A percentile compares a stretch with the other conserved stretches of the same genome.
These are phyloP conservation scores for Candida lessepsii DNA, from an alignment of 805 yeast genomes.

Conservation along the genomic window DNA sequence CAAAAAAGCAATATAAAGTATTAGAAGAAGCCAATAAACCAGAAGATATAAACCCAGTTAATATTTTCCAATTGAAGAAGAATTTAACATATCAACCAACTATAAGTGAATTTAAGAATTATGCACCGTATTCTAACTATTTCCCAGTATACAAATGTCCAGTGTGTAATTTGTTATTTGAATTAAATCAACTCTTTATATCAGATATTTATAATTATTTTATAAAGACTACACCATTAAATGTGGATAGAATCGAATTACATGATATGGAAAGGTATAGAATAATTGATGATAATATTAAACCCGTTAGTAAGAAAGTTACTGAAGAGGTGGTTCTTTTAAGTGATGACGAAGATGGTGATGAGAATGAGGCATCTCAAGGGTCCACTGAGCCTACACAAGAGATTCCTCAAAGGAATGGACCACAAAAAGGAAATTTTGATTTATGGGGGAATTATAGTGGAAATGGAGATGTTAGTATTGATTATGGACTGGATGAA, in stretches of 20 bases:
- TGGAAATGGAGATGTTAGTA: too few relatives aligned
- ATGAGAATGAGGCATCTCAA: not conserved
- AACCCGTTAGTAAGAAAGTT: slow-evolving; percentile 9
- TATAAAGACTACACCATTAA: slow-evolving; percentile 37
- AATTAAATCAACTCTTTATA: slow-evolving; percentile 32
- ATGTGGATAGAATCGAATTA: slow-evolving; percentile 34
- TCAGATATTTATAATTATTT: slow-evolving; percentile 42
- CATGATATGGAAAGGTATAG: slow-evolving; percentile 33
- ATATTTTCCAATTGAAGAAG: slow-evolving; percentile 5
- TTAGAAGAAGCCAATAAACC: not conserved
- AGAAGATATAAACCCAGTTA: not conserved
- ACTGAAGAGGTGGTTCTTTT: slow-evolving; percentile 28
- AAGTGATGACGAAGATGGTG: slow-evolving; percentile 29
- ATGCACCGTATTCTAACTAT: not conserved
- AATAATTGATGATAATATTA: slow-evolving; percentile 27
- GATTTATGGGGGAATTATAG: not conserved
- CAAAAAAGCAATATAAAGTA: slow-evolving; percentile 12
- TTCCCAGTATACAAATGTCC: slow-evolving; percentile 40
- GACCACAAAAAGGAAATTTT: not conserved
- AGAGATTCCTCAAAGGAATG: not conserved
- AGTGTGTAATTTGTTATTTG: slow-evolving; percentile 36
- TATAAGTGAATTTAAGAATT: not conserved
- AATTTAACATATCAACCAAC: slow-evolving; percentile 11
- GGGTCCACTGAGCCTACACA: not conserved
- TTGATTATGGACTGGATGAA: slow-evolving; percentile 5